Evolutionary conservation across 768 basidiomycete genomes (phyloP).

Genomic region (Macrolepiota dolichaula): DNA sequence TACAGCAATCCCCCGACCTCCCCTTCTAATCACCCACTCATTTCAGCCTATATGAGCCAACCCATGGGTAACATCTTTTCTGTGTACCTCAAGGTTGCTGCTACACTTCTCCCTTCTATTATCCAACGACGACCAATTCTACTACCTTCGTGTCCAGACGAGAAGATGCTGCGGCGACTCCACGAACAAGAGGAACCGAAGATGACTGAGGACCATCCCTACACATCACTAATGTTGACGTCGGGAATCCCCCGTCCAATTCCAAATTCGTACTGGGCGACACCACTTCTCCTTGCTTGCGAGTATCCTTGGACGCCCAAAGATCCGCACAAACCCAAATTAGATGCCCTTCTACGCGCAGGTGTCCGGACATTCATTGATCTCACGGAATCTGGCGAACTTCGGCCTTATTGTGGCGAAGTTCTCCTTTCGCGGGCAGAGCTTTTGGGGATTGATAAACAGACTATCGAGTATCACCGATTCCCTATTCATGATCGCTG

Average conservation of each 20-base stretch:
- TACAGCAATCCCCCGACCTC: background rate
- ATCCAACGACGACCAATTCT: background rate
- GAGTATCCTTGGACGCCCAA: conserved; percentile 78
- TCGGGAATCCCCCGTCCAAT: conserved; percentile 49
- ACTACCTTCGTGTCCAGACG: background rate
- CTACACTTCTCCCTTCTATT: background rate
- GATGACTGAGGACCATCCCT: background rate
- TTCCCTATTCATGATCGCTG: conserved; percentile 77
- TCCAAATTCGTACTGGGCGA: conserved; percentile 87
- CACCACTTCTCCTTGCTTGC: conserved; percentile 67
- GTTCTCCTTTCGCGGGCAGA: conserved; percentile 50
- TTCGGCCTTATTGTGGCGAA: conserved; percentile 55
- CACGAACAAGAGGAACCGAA: background rate
- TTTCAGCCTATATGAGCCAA: background rate
- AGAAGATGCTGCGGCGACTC: background rate
- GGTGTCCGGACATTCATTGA: conserved; percentile 83
- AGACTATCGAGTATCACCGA: conserved; percentile 67
- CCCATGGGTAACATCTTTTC: background rate
- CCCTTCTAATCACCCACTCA: background rate
- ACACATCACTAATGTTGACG: conserved; percentile 9
- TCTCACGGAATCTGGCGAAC: conserved; percentile 79
- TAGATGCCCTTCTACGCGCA: conserved; percentile 66
- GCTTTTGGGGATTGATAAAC: conserved; percentile 51
- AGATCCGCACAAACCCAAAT: conserved; percentile 56
- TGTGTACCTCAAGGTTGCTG: background rate